These are phyloP conservation scores for Ajuga chamaepitys DNA, from an alignment of 257 asterid species.

Conservation along the genomic window DNA sequence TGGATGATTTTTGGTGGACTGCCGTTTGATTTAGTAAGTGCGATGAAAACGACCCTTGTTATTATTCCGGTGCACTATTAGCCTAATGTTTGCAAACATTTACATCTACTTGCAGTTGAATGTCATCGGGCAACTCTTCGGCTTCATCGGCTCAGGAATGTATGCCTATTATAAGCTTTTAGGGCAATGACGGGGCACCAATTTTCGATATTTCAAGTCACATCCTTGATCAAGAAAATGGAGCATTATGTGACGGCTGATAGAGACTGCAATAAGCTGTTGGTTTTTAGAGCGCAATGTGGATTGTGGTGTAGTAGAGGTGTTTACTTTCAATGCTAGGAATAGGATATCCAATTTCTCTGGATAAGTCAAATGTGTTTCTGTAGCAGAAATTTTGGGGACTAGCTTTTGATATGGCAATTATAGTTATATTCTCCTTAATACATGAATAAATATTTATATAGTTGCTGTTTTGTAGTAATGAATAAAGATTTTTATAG, in stretches of 20 bases:
- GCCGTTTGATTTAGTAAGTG: conserved; percentile 79
- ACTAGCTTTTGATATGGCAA: too few relatives aligned
- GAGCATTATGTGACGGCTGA: neutral
- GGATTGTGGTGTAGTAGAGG: neutral
- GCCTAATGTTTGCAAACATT: neutral
- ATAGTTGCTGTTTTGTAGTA: too few relatives aligned
- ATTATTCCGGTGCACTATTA: neutral
- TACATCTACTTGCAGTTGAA: conserved; percentile 56
- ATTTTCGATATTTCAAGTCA: neutral
- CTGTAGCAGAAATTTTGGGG: neutral
- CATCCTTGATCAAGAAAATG: neutral
- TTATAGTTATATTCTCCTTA: too few relatives aligned
- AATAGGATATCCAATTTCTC: too few relatives aligned
- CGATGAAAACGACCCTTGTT: neutral
- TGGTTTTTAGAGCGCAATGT: conserved; percentile 1
- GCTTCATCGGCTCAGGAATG: conserved; percentile 73
- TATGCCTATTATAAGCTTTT: conserved; percentile 69
- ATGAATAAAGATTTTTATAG: too few relatives aligned
- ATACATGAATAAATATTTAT: too few relatives aligned
- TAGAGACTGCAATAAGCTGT: neutral
- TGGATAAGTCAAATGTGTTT: too few relatives aligned
- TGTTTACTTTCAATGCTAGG: neutral
- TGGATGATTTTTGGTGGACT: conserved; percentile 90
- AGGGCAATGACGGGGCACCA: conserved; percentile 37
- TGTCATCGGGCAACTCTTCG: conserved; percentile 66